A percentile compares a stretch with the other conserved stretches of the same genome.
Conservation (phyloP, 2,329 filamentous ascomycete genomes). For the Epichloe aotearoae region DNA sequence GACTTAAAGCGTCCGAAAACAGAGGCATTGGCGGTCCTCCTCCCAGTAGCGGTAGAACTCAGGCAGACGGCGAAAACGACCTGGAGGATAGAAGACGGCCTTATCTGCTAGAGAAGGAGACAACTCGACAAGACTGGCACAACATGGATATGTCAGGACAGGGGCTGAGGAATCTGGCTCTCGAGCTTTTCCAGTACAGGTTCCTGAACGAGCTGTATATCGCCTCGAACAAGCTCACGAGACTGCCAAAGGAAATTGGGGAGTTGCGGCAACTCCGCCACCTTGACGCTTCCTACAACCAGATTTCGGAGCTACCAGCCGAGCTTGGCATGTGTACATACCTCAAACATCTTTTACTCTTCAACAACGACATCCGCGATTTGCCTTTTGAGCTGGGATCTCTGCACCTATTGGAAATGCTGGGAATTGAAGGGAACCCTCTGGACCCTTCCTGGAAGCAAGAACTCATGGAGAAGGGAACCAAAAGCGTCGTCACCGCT, state of each 20-base stretch:
- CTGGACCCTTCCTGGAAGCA: conserved; percentile 63
- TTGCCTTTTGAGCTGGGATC: conserved; percentile 82
- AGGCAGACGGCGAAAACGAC: conserved; percentile 39
- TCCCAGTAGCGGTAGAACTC: conserved; percentile 32
- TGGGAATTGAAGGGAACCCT: conserved; percentile 88
- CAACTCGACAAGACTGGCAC: conserved; percentile 73
- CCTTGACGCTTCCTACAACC: conserved; percentile 81
- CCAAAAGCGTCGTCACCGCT: conserved; percentile 68
- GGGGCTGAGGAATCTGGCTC: conserved; percentile 70
- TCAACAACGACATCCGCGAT: conserved; percentile 76
- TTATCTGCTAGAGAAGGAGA: conserved; percentile 51
- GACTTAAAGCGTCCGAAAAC: conserved; percentile 57
- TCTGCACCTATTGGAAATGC: conserved; percentile 72
- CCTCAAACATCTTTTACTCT: conserved; percentile 70
- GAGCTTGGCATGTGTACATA: conserved; percentile 97
- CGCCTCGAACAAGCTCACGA: conserved; percentile 78
- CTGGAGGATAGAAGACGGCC: conserved; percentile 44
- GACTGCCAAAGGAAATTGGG: conserved; percentile 70
- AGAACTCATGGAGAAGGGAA: conserved; percentile 76
- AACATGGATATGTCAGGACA: conserved; percentile 95
- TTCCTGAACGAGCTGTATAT: conserved; percentile 90
- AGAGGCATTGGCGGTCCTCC: conserved; percentile 47
- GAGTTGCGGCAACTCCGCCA: conserved; percentile 67
- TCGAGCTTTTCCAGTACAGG: conserved; percentile 70
- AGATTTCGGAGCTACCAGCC: conserved; percentile 66